Evolutionary conservation across 2,329 filamentous ascomycete species (phyloP).

Genomic region (Colletotrichum gloeosporioides): DNA sequence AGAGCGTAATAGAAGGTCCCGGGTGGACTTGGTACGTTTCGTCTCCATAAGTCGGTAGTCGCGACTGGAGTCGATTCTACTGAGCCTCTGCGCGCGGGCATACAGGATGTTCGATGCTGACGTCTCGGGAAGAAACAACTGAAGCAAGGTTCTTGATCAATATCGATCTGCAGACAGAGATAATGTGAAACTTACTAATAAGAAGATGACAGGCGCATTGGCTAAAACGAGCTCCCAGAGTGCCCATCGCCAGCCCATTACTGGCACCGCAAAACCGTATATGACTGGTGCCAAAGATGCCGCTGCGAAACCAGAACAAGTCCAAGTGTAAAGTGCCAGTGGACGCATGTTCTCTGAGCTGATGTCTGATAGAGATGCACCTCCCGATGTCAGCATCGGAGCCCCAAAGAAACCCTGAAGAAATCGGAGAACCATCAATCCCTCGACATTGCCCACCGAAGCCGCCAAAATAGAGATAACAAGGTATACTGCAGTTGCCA

Average conservation of each 20-base stretch:
- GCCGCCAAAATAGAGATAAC: constrained; percentile 59
- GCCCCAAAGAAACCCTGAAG: constrained; percentile 52
- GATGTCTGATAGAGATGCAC: constrained; percentile 31
- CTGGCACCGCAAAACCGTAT: constrained; percentile 49
- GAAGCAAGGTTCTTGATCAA: constrained; percentile 36
- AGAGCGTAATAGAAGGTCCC: too few species aligned
- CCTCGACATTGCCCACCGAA: constrained; percentile 57
- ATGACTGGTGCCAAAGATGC: constrained; percentile 45
- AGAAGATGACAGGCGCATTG: not conserved
- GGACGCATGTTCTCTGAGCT: constrained; percentile 28
- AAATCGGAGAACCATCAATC: constrained; percentile 57
- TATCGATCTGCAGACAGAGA: constrained; percentile 31
- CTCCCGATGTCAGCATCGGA: constrained; percentile 32
- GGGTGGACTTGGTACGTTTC: too few species aligned
- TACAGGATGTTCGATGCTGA: too few species aligned
- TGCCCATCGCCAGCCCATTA: constrained; percentile 53
- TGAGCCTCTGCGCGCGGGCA: too few species aligned
- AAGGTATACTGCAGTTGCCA: constrained; percentile 63
- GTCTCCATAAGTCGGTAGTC: too few species aligned
- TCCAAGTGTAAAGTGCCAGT: too few species aligned
- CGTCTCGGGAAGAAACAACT: too few species aligned
- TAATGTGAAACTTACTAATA: not conserved
- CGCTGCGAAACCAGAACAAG: too few species aligned
- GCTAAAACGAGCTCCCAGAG: constrained; percentile 45
- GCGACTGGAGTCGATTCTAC: too few species aligned